Base-by-base conservation (phyloP, 176 grass and related monocot species). In the Olyra latifolia region DNA sequence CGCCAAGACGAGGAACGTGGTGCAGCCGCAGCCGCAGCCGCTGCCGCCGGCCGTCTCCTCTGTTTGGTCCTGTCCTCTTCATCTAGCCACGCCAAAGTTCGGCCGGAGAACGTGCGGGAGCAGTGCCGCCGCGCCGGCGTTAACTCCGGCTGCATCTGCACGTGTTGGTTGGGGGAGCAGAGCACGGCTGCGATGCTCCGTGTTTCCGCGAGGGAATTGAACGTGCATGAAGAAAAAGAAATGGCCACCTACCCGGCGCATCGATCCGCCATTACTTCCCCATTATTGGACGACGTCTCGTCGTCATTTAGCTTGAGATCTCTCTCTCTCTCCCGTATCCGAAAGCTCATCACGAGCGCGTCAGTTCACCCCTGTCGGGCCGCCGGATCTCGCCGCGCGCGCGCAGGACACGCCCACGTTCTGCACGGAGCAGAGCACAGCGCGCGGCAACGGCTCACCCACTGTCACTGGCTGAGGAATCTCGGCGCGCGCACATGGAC, bases 151-250 rank as follows among this genome's bases (percentile, higher is more conserved):
- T 54, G 20, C 29, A 4, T 58, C 29, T 0, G 49, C 77, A 60
- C 69, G 78, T 43, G 85, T 77, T 66, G 29, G 66, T 66, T 75
- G 75, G 70, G 62, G 61, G 47, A 47, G 50, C 73, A 60, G n/a
- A 5, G 12, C n/a, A 10, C 7, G 12, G 1, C 8, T n/a, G 56
- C 5, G n/a, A n/a, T n/a, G n/a, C 13, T 17, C 12, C 27, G n/a
- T 11, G 54, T 2, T 11, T 58, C 55, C 0, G 55, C 10, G 55
- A 58, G 55, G 42, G 1, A 43, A 10, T n/a, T n/a, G 55, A 57
- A 25, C 22, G 54, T 23, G n/a, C 55, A 25, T 12, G 22, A 35
- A 10, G 2, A 44, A 44, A 44, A 44, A 1, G 0, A 57, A 3
- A 7, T 10, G 10, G 0, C 23, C 22, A 40, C 77, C 76, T 4